Base-by-base conservation (phyloP, 2,329 filamentous ascomycete species). In the Beauveria scarabaeidicola region DNA sequence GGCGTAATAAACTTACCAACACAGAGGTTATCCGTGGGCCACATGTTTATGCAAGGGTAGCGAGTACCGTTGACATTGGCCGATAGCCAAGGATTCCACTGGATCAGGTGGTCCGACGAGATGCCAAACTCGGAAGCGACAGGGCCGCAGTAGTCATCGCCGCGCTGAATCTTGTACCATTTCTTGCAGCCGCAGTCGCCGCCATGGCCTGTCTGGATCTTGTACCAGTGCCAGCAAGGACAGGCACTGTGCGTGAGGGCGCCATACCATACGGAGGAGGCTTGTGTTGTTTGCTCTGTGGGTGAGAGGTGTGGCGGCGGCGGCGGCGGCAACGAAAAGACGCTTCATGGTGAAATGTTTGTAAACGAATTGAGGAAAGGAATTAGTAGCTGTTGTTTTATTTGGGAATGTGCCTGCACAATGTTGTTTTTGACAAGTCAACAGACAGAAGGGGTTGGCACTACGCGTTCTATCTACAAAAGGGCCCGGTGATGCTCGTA, bases 71-170 rank as follows among this genome's bases (percentile, higher is more conserved):
- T 44, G 19, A 60, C 58, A 19, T 59, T 23, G 5, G 41, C 50
- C 17, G 58, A 51, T 52, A 60, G 40, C 58, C 58, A 60, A 32
- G 58, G 58, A 17, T 60, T 60, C 58, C 58, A 60, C 40, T 44
- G 38, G 52, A 60, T 44, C n/a, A 60, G 44, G 38, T 60, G 58
- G 2, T 60, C 52, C 17, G n/a, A 23, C 13, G 58, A 48, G 44
- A 60, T 56, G 58, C 58, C 46, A 44, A 60, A 60, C 58, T 46
- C 27, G 11, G 43, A 15, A 3, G 58, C 44, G 5, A 60, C 58
- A 13, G 58, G 58, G 2, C 6, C 36, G 58, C 58, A 60, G 36
- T 56, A 60, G 36, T 56, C 58, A 15, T 60, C 58, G 5, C 58
- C 58, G 3, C 46, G 23, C 44, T 44, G 17, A 9, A 60, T 56